Percentiles rank a stretch among this genome's conserved stretches.
These are phyloP conservation scores for Pleoardoris graminearum DNA, from an alignment of 2,329 filamentous ascomycete genomes.

Conservation along the genomic window DNA sequence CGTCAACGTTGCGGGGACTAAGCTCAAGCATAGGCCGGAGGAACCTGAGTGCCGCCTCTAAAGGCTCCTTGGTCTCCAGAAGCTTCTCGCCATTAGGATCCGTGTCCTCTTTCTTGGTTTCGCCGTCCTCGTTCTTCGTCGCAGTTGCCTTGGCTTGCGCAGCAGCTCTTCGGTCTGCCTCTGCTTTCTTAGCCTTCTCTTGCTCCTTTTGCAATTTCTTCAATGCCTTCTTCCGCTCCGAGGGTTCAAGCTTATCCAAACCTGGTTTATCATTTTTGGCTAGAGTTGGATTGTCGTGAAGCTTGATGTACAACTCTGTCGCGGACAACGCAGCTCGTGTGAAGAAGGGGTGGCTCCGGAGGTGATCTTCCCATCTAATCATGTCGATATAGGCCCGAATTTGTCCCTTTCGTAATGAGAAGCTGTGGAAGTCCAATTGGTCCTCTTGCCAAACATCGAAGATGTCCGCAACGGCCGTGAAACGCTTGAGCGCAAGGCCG, in stretches of 20 bases:
- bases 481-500: constrained; percentile 87
- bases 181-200: constrained; percentile 72
- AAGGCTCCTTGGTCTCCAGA: constrained; percentile 76
- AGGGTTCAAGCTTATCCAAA: constrained; percentile 54
- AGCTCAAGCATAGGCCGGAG: constrained; percentile 78
- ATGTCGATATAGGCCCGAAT: constrained; percentile 94
- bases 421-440: constrained; percentile 98
- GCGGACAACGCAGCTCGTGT: constrained; percentile 80
- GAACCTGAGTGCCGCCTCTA: constrained; percentile 87
- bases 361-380: constrained; percentile 90
- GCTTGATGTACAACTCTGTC: constrained; percentile 75
- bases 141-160: constrained; percentile 63
- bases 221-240: constrained; percentile 80
- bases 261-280: constrained; percentile 66
- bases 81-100: constrained; percentile 84
- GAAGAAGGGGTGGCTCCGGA: constrained; percentile 93
- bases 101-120: constrained; percentile 82
- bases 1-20: constrained; percentile 78
- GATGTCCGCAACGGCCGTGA: constrained; percentile 84
- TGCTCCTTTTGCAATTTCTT: constrained; percentile 88
- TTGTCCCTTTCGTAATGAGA: constrained; percentile 95
- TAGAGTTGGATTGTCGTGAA: constrained; percentile 74
- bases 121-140: constrained; percentile 63
- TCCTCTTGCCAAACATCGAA: constrained; percentile 99
- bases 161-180: constrained; percentile 77